These are phyloP conservation scores for Peterozyma xylosa DNA, from an alignment of 805 yeast genomes.

Conservation along the genomic window DNA sequence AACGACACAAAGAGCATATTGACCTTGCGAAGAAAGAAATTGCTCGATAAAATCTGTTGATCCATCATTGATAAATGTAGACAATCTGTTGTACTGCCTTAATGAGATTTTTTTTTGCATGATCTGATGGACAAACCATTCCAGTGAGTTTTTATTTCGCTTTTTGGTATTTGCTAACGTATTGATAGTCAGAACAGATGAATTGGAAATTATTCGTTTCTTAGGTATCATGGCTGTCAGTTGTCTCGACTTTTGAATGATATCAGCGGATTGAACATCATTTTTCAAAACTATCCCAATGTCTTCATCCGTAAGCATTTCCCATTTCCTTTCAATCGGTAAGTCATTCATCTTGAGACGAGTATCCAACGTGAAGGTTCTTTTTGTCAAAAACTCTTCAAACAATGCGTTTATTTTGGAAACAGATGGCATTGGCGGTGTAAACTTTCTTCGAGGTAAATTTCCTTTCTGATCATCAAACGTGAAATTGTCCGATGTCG, in stretches of 20 bases:
- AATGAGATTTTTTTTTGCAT: constrained; percentile 29
- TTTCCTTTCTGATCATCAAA: not conserved
- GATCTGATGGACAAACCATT: constrained; percentile 33
- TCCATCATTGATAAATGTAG: constrained; percentile 10
- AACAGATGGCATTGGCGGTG: not conserved
- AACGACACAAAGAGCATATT: constrained; percentile 62
- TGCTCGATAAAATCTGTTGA: constrained; percentile 59
- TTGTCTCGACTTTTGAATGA: too few relatives aligned
- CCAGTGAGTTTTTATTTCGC: constrained; percentile 24
- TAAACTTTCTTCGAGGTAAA: not conserved
- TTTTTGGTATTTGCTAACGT: not conserved
- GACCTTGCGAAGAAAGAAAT: constrained; percentile 79
- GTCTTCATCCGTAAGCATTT: constrained; percentile 70
- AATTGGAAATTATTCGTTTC: constrained; percentile 18
- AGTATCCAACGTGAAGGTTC: constrained; percentile 68
- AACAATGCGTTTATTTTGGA: constrained; percentile 35
- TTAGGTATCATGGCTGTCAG: constrained; percentile 16
- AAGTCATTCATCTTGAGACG: constrained; percentile 61
- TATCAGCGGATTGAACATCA: too few relatives aligned
- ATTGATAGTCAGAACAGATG: not conserved
- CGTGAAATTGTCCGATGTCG: not conserved
- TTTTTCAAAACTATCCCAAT: constrained; percentile 39
- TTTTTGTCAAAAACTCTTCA: constrained; percentile 60
- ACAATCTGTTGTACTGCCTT: constrained; percentile 26
- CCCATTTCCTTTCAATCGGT: constrained; percentile 68